Percentiles rank a stretch among this genome's conserved stretches.
Conservation (phyloP, 805 yeast species). For the Clavispora asparagi region DNA sequence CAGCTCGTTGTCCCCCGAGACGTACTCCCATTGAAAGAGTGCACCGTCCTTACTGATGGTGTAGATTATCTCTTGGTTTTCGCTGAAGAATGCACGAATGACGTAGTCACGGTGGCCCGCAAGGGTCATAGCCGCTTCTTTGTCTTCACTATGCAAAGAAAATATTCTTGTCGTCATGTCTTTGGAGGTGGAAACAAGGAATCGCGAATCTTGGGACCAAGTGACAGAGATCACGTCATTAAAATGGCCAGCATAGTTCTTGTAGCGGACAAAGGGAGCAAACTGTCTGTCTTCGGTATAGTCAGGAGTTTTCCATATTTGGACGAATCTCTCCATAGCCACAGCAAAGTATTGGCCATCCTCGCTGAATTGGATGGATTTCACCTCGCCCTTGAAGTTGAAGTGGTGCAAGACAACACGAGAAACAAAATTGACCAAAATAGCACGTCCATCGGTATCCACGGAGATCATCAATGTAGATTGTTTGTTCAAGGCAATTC, state of each 20-base stretch:
- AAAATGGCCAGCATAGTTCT: constrained; percentile 90
- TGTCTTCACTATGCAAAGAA: constrained; percentile 64
- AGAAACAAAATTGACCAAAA: constrained; percentile 77
- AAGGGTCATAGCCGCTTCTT: constrained; percentile 73
- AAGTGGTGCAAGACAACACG: constrained; percentile 89
- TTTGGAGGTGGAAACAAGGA: constrained; percentile 78
- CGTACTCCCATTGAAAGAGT: constrained; percentile 84
- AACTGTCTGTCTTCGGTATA: constrained; percentile 81
- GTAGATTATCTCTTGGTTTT: constrained; percentile 84
- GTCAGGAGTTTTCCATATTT: constrained; percentile 91
- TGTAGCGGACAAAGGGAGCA: constrained; percentile 90
- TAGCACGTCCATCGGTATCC: constrained; percentile 90
- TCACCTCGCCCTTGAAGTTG: constrained; percentile 78
- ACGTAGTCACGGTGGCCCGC: constrained; percentile 93
- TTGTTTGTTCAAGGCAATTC: constrained; percentile 79
- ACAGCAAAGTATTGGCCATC: constrained; percentile 85
- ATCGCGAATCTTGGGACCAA: constrained; percentile 91
- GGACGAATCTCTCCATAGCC: constrained; percentile 75
- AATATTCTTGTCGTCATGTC: constrained; percentile 86
- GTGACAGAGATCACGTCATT: constrained; percentile 70
- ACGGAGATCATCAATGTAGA: constrained; percentile 76
- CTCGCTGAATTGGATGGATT: constrained; percentile 77
- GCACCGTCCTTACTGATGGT: constrained; percentile 96
- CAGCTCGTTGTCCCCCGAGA: constrained; percentile 37
- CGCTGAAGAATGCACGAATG: constrained; percentile 78